Evolutionary conservation across 257 asterid genomes (phyloP), one percentile per base, ranked within the genome.

Genomic region (Salvia hispanica): DNA sequence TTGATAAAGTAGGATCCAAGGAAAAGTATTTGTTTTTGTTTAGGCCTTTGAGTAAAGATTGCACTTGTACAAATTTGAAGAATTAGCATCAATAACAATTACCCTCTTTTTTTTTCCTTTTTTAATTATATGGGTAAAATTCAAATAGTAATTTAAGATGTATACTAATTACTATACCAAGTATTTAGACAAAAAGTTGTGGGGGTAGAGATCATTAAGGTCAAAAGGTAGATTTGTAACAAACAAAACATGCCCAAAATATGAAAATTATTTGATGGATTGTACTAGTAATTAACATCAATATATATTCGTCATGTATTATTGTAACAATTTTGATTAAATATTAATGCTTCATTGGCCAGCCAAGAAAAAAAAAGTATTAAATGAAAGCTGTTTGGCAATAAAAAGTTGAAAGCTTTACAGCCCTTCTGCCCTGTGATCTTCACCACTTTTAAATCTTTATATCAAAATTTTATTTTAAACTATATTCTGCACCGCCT

Each of bases 361-460:
- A 63, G 72, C 71, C 62, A 60, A 69, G n/a, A 59, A 77, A 71
- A 21, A 39, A 21, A 52, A 18, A 66, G 70, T 52, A 25, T 55
- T 42, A 75, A 72, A 75, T 40, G 55, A 79, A 75, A 76, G 81
- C 79, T 64, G 79, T 72, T 47, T 36, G 66, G 84, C 75, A 62
- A 70, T 76, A 73, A 66, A 58, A 76, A 66, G 70, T 13, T 34
- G 9, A 31, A 15, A 58, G 69, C 81, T 76, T 76, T 73, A 76
- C 81, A 78, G 70, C 79, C 71, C 54, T 66, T 73, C 50, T 74
- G 25, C 59, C 14, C 54, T 76, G 64, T 64, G 53, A 18, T 51
- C 64, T 60, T 25, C 66, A 64, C 44, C 76, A 64, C 48, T 74
- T 74, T 53, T n/a, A 43, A 25, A 55, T 5, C 21, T 56, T 70